Evolutionary conservation across 768 basidiomycete species (phyloP).

Genomic region (Agaricus blazei): DNA sequence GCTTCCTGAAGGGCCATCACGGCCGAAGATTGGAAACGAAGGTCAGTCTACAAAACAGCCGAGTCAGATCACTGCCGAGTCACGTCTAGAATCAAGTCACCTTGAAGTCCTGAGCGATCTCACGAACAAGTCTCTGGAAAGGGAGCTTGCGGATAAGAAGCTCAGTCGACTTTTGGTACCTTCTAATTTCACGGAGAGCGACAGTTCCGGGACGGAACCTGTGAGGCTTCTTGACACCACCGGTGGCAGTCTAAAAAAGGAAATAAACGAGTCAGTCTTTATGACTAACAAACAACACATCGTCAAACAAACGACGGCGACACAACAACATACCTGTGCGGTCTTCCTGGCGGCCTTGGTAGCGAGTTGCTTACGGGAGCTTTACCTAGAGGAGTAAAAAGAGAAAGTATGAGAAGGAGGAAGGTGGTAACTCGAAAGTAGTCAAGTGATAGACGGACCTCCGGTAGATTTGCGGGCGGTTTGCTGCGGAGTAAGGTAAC

Average conservation of each 20-base stretch:
- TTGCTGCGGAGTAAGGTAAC: slow-evolving; percentile 56
- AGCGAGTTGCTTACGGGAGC: slow-evolving; percentile 90
- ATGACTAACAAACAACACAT: slow-evolving; percentile 6
- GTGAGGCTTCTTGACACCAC: slow-evolving; percentile 99
- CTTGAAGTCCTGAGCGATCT: slow-evolving; percentile 98
- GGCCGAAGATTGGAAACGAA: slow-evolving; percentile 95
- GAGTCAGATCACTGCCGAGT: slow-evolving; percentile 1
- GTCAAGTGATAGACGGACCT: slow-evolving; percentile 48
- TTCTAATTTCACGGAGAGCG: slow-evolving; percentile 96
- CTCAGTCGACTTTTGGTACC: slow-evolving; percentile 99
- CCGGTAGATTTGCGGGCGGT: slow-evolving; percentile 99
- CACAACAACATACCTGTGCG: slow-evolving; percentile 47
- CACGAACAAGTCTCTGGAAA: slow-evolving; percentile 97
- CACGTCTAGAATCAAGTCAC: slow-evolving; percentile 28
- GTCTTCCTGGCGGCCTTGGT: slow-evolving; percentile 95
- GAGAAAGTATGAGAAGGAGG: slow-evolving; percentile 13
- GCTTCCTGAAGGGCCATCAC: slow-evolving; percentile 94
- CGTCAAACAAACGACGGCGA: slow-evolving; percentile 20
- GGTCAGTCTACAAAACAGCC: slow-evolving; percentile 53
- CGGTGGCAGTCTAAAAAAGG: slow-evolving; percentile 61
- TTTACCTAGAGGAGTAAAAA: slow-evolving; percentile 47
- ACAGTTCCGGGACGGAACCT: slow-evolving; percentile 97
- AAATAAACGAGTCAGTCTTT: background rate
- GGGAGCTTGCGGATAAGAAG: slow-evolving; percentile 99
- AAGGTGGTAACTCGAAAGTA: slow-evolving; percentile 14